Base-by-base conservation (phyloP, 148 eudicot genomes). In the Chenopodium album region DNA sequence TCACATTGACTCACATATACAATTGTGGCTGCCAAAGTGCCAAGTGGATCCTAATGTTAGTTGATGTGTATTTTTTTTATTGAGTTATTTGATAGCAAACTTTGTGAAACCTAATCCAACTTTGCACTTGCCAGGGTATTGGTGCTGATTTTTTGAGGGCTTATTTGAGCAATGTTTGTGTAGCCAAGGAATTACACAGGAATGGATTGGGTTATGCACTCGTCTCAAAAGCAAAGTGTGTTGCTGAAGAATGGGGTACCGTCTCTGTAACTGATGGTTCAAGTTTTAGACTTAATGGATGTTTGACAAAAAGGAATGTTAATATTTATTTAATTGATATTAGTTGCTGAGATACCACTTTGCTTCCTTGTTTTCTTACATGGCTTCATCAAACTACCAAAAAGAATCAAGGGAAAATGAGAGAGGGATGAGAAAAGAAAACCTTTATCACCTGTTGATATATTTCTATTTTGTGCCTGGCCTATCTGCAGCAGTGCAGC, bases 161-260 rank as follows among this genome's bases (percentile, higher is more conserved):
- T 59, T 96, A 96, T 82, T 71, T 96, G 83, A 92, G 92, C 84
- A 92, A 94, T 76, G 99, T 96, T 12, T 93, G 99, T 84, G 99
- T 96, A 54, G 98, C 99, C 81, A 76, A 89, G 78, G 99, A 96
- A 87, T 76, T 94, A 85, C 92, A 91, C 32, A 87, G 97, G 82
- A 90, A 91, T 79, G 98, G 99, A 60, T 77, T 96, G 68, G 99
- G 94, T 69, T 87, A 84, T 83, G 81, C 78, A 7, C 94, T 94
- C 41, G 78, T 96, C 52, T 82, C 87, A 14, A 85, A 91, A 85
- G 88, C 95, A 59, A 91, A 88, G 86, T 74, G 71, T 79, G 87
- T 92, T 82, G 98, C 99, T 81, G 90, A 92, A 86, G 86, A 92
- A 73, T 94, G 98, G 99, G 99, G 99, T 96, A 89, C 82, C 67